A percentile compares a stretch with the other conserved stretches of the same genome.
These are phyloP conservation scores for Monosporozyma yasuniensis DNA, from an alignment of 805 yeast species.

Conservation along the genomic window DNA sequence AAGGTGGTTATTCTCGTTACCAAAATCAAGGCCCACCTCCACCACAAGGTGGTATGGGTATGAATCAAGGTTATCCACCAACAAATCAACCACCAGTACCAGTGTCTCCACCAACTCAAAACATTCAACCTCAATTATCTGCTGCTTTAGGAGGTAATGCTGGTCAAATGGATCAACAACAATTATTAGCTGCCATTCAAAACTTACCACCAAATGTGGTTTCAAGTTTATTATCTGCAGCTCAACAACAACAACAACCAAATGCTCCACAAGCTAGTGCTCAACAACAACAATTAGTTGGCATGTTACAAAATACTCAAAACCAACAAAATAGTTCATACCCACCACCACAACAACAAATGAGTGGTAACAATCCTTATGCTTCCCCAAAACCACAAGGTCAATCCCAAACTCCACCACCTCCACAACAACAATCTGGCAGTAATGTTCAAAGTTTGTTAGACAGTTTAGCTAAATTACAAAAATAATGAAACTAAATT, in stretches of 20 bases:
- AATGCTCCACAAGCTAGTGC: constrained; percentile 9
- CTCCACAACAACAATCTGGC: constrained; percentile 8
- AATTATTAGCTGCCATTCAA: constrained; percentile 27
- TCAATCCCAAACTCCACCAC: constrained; percentile 4
- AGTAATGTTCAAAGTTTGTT: constrained; percentile 32
- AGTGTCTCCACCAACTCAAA: constrained; percentile 17
- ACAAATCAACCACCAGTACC: constrained; percentile 11
- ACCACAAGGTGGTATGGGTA: constrained; percentile 1
- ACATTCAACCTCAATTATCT: constrained; percentile 21
- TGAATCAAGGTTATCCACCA: constrained; percentile 7
- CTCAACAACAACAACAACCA: constrained; percentile 29
- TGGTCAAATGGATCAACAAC: constrained; percentile 26
- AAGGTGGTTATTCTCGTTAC: constrained; percentile 17
- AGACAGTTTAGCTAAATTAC: constrained; percentile 33
- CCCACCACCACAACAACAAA: too few species aligned
- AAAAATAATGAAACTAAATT: constrained; percentile 14
- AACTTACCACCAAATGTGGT: constrained; percentile 30
- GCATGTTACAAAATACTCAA: constrained; percentile 22
- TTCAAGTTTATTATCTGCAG: constrained; percentile 24
- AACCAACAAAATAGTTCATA: constrained; percentile 22
- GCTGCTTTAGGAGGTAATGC: constrained; percentile 18
- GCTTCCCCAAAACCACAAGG: constrained; percentile 9
- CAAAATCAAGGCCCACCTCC: constrained; percentile 2
- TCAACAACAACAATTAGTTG: constrained; percentile 22
- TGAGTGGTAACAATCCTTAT: constrained; percentile 1